Conservation (phyloP, 495 filamentous ascomycete genomes). For the Apiosordaria backusii region DNA sequence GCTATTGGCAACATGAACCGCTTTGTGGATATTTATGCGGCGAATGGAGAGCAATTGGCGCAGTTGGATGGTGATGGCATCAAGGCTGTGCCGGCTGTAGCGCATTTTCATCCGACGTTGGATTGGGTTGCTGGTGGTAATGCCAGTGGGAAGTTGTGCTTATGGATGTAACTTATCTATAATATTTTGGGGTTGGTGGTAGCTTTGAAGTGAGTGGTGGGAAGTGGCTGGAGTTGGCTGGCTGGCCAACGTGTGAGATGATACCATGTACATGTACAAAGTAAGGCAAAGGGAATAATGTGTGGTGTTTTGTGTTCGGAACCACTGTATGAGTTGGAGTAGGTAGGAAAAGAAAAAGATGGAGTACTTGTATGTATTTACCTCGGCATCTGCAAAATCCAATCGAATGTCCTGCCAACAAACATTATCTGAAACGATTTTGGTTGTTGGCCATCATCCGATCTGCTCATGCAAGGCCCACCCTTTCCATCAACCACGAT, state of each 20-base stretch:
- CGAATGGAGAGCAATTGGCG: constrained; percentile 79
- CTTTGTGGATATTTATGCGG: constrained; percentile 85
- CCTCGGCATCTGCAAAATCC: too few relatives aligned
- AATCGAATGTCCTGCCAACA: neutral
- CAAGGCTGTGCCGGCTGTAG: constrained; percentile 89
- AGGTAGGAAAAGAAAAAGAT: too few relatives aligned
- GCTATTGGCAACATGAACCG: constrained; percentile 97
- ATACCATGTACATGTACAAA: neutral
- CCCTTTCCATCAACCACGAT: too few relatives aligned
- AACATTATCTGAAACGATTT: neutral
- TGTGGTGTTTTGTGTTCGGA: neutral
- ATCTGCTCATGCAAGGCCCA: neutral
- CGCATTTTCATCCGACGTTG: constrained; percentile 79
- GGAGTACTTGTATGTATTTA: too few relatives aligned
- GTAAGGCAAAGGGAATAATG: neutral
- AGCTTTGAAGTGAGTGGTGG: too few relatives aligned
- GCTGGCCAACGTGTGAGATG: neutral
- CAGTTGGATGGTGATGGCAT: constrained; percentile 87
- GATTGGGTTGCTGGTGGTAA: constrained; percentile 94
- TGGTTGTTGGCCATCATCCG: too few relatives aligned
- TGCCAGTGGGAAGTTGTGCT: constrained; percentile 83
- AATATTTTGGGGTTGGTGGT: neutral
- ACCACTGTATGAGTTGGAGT: neutral
- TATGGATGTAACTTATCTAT: constrained; percentile 67
- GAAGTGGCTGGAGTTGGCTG: neutral